Conservation (phyloP, 257 asterid species). For the Plectranthus barbatus region DNA sequence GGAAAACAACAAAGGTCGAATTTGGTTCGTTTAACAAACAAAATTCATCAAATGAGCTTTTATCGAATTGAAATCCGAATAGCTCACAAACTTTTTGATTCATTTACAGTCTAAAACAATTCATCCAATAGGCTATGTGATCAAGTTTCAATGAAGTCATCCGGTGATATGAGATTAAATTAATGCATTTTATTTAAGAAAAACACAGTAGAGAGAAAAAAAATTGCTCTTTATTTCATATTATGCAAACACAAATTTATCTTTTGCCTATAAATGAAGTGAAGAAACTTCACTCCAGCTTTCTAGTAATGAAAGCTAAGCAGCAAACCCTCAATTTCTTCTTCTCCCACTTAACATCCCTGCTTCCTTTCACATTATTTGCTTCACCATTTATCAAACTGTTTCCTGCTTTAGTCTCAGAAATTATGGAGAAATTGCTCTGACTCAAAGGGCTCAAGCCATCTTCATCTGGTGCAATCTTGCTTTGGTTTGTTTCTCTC, state of each 20-base stretch:
- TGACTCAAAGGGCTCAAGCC: slow-evolving; percentile 4
- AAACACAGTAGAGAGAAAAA: not conserved
- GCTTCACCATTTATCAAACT: not conserved
- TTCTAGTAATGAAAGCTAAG: slow-evolving; percentile 21
- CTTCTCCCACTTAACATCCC: no score
- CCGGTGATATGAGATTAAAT: no score
- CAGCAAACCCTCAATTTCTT: slow-evolving; percentile 34
- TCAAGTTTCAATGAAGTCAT: no score
- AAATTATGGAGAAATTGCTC: slow-evolving; percentile 2
- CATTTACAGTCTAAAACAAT: no score
- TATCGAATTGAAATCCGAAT: no score
- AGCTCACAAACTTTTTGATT: no score
- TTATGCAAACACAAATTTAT: not conserved
- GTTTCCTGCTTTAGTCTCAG: slow-evolving; percentile 14
- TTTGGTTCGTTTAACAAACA: no score
- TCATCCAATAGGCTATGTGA: no score
- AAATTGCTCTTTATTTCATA: not conserved
- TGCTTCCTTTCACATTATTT: slow-evolving; percentile 23
- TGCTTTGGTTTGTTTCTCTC: slow-evolving; percentile 52
- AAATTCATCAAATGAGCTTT: no score
- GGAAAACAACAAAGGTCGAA: no score
- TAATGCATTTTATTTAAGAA: no score
- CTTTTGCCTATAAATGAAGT: not conserved
- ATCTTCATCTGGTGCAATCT: slow-evolving; percentile 45
- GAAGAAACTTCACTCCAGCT: slow-evolving; percentile 1